Conservation (phyloP, 768 basidiomycete species). For the Boletus insuetus region DNA sequence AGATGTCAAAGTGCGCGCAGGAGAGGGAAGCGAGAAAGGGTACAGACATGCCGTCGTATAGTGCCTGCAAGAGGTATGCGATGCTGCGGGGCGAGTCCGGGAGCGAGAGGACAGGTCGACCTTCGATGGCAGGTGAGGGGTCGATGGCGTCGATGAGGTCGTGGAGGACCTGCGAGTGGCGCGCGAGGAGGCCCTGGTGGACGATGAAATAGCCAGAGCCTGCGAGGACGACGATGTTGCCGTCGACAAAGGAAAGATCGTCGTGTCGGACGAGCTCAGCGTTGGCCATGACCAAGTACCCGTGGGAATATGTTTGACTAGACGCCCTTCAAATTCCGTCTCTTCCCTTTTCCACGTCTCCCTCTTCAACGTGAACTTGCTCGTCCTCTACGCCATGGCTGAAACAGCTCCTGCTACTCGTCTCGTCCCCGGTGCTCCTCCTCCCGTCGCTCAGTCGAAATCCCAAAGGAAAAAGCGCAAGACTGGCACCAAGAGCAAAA, state of each 20-base stretch:
- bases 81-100: constrained; percentile 57
- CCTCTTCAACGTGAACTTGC: background rate
- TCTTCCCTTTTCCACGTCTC: background rate
- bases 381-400: constrained; percentile 28
- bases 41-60: constrained; percentile 72
- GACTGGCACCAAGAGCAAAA: constrained; percentile 46
- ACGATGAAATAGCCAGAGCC: constrained; percentile 62
- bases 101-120: constrained; percentile 52
- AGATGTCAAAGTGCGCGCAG: constrained; percentile 15
- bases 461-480: constrained; percentile 69
- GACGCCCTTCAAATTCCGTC: constrained; percentile 13
- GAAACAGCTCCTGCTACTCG: constrained; percentile 40
- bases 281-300: constrained; percentile 8
- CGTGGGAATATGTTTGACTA: constrained; percentile 16
- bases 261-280: constrained; percentile 41
- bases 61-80: constrained; percentile 53
- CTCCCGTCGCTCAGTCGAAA: constrained; percentile 57
- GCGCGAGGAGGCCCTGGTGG: constrained; percentile 61
- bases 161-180: constrained; percentile 56
- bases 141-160: constrained; percentile 37
- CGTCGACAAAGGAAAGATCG: constrained; percentile 64
- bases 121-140: constrained; percentile 41
- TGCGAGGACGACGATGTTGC: constrained; percentile 63
- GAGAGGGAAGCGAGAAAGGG: background rate
- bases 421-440: constrained; percentile 76